Evolutionary conservation across 345 rosid genomes (phyloP).

Genomic region (Lagerstroemia speciosa): DNA sequence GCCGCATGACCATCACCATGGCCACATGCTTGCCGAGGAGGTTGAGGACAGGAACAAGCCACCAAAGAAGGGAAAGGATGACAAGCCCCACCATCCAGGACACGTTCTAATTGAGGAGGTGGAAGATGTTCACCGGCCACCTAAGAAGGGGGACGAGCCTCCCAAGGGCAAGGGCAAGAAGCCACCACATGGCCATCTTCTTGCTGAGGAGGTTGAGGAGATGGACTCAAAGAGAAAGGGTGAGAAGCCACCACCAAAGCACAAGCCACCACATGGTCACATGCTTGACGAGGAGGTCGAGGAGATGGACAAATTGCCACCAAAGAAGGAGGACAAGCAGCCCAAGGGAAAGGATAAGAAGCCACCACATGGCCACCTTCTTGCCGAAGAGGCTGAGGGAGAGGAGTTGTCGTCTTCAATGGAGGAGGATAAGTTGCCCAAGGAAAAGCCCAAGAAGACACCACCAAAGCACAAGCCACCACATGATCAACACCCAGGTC

Average conservation of each 20-base stretch:
- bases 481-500: conserved; percentile 6
- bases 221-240: conserved; percentile 3
- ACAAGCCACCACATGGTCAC: conserved; percentile 13
- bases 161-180: conserved; percentile 10
- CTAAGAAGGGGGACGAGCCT: conserved; percentile 5
- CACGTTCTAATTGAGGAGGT: conserved; percentile 16
- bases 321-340: conserved; percentile 9
- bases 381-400: conserved; percentile 5
- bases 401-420: too few species aligned
- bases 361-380: conserved; percentile 11
- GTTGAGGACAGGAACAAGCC: not conserved
- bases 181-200: not conserved
- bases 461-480: conserved; percentile 18
- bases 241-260: conserved; percentile 14
- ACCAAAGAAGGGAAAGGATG: not conserved
- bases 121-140: conserved; percentile 6
- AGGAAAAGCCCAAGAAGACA: conserved; percentile 15
- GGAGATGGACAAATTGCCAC: not conserved
- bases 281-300: conserved; percentile 2
- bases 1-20: conserved; percentile 1
- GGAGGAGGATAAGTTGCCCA: conserved; percentile 8
- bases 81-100: conserved; percentile 8
- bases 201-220: not conserved
- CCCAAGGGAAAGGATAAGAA: conserved; percentile 7
- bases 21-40: conserved; percentile 5